phyloP scores from a whole-genome alignment of 2,329 filamentous ascomycete species.

The Penicillium concentricum region DNA sequence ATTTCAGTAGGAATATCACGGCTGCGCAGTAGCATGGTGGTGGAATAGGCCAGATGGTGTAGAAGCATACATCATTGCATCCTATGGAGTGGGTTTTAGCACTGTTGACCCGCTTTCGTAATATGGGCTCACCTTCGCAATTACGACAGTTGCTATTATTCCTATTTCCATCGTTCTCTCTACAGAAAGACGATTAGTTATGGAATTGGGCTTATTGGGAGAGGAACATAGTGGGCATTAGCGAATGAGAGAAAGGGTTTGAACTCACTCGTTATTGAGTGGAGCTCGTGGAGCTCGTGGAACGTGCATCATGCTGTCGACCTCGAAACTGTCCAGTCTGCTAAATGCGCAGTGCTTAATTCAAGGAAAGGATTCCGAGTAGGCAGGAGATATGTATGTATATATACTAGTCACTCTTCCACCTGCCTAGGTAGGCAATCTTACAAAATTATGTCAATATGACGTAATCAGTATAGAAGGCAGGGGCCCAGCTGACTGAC shows the following conservation, averaged over 20 bases:
- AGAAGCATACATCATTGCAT: conserved; percentile 1
- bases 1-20: not conserved
- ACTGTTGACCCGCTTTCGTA: not conserved
- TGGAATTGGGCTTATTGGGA: not conserved
- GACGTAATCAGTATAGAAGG: too few relatives aligned
- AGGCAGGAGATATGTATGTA: too few relatives aligned
- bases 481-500: too few relatives aligned
- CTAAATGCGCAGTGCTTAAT: not conserved
- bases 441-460: too few relatives aligned
- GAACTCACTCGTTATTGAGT: not conserved
- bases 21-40: not conserved
- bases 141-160: not conserved
- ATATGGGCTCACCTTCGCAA: not conserved
- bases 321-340: not conserved
- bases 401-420: too few relatives aligned
- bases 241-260: not conserved
- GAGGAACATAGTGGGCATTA: not conserved
- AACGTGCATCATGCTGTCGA: not conserved
- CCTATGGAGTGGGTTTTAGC: not conserved
- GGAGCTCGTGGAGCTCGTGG: not conserved
- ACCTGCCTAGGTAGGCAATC: too few relatives aligned
- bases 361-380: not conserved
- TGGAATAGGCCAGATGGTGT: not conserved
- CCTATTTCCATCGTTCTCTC: not conserved
- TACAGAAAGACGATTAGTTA: not conserved